Conservation (phyloP, 352 stramenopile genomes). For the Thalassiosira exigua region DNA sequence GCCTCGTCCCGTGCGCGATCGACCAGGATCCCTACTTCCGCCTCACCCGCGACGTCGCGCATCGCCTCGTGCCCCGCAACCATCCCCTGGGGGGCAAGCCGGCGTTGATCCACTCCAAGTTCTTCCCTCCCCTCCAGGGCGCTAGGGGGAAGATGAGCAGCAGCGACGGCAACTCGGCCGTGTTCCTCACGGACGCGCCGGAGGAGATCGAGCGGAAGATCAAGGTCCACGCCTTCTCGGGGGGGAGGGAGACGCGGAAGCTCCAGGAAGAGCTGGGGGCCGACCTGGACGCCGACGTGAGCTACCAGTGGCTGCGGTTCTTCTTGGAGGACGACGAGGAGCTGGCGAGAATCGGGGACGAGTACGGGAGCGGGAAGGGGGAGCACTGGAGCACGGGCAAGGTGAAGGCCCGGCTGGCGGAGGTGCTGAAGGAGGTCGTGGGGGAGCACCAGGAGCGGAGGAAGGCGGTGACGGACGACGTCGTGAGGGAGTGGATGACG, state of each 20-base stretch:
- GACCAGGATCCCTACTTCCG: conserved; percentile 95
- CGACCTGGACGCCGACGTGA: conserved; percentile 98
- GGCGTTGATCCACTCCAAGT: conserved; percentile 99
- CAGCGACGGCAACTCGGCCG: conserved; percentile 94
- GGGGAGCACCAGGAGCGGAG: conserved; percentile 93
- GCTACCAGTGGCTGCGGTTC: conserved; percentile 99
- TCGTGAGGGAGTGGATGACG: conserved; percentile 96
- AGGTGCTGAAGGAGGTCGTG: conserved; percentile 92
- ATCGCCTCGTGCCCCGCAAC: conserved; percentile 91
- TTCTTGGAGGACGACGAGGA: conserved; percentile 99
- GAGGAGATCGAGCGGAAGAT: conserved; percentile 94
- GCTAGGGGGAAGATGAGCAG: conserved; percentile 98
- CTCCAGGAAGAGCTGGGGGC: conserved; percentile 97
- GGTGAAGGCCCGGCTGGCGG: conserved; percentile 97
- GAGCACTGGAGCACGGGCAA: conserved; percentile 95
- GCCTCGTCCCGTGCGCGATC: conserved; percentile 99
- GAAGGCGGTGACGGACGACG: conserved; percentile 92
- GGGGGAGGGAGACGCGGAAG: conserved; percentile 97
- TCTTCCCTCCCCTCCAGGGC: conserved; percentile 98
- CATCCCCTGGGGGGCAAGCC: conserved; percentile 86
- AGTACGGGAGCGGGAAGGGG: conserved; percentile 95
- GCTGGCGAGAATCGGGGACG: conserved; percentile 89
- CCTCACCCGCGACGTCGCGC: conserved; percentile 97
- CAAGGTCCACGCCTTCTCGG: conserved; percentile 88
- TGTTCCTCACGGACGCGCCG: conserved; percentile 98